Conservation (phyloP, 208 protist genomes). For the Histomonas meleagridis region DNA sequence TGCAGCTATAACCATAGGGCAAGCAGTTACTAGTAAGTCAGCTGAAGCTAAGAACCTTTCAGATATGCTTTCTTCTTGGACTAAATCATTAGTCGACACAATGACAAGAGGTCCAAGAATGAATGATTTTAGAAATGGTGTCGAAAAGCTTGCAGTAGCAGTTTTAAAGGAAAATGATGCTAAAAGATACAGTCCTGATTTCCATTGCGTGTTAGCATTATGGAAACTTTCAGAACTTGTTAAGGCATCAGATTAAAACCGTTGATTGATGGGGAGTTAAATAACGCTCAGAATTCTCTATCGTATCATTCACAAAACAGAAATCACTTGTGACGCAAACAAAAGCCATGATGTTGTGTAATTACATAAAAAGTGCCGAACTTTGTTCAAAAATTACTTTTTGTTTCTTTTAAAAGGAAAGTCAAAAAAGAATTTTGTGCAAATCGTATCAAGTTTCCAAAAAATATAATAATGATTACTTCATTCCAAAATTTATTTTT, state of each 20-base stretch:
- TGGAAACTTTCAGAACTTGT: constrained; percentile 25
- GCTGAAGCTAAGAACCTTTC: not conserved
- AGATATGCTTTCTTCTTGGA: not conserved
- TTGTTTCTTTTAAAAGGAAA: no score
- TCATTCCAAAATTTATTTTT: no score
- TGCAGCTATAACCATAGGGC: not conserved
- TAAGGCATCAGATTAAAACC: not conserved
- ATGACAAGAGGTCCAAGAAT: not conserved
- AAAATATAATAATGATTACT: no score
- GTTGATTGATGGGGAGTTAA: no score
- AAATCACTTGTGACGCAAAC: no score
- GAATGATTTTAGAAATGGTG: not conserved
- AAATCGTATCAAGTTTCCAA: no score
- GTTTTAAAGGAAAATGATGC: not conserved
- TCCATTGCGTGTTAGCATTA: constrained; percentile 6
- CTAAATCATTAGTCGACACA: not conserved
- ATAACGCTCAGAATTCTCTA: no score
- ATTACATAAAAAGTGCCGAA: no score
- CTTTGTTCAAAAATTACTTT: no score
- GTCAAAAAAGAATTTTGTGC: no score
- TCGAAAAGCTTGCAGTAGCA: constrained; percentile 12
- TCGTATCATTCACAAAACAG: no score
- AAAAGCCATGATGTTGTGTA: no score
- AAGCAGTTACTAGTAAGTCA: not conserved
- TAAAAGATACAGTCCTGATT: not conserved